Evolutionary conservation across 2,329 filamentous ascomycete genomes (phyloP).

Genomic region (Fusarium concolor): DNA sequence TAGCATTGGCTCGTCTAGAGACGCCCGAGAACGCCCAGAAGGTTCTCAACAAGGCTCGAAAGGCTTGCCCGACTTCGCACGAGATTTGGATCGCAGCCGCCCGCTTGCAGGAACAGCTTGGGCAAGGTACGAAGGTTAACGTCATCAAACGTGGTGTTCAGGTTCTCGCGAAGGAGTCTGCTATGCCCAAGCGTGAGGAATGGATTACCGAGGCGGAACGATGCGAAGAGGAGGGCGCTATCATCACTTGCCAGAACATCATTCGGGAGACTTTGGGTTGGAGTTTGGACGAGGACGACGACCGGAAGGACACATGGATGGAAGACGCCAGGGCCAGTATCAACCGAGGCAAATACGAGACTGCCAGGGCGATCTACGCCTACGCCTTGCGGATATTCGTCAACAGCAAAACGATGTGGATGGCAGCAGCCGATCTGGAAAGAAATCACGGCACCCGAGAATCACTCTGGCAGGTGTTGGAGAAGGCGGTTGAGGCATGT

Average conservation of each 20-base stretch:
- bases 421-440: constrained; percentile 90
- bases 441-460: constrained; percentile 88
- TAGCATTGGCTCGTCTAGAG: constrained; percentile 90
- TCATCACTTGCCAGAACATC: constrained; percentile 88
- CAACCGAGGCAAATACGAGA: constrained; percentile 84
- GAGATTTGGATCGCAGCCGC: constrained; percentile 98
- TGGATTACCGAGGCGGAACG: constrained; percentile 96
- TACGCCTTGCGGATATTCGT: constrained; percentile 91
- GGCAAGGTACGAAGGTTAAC: constrained; percentile 81
- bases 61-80: constrained; percentile 90
- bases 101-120: constrained; percentile 87
- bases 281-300: constrained; percentile 94
- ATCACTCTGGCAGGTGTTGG: constrained; percentile 83
- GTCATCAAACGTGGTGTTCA: constrained; percentile 96
- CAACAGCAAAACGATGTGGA: constrained; percentile 88
- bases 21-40: constrained; percentile 92
- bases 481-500: constrained; percentile 94
- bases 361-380: constrained; percentile 91
- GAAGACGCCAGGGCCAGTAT: constrained; percentile 90
- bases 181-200: constrained; percentile 97
- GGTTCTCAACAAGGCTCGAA: constrained; percentile 93
- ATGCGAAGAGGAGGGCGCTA: constrained; percentile 91
- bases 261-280: constrained; percentile 93
- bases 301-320: constrained; percentile 95
- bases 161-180: constrained; percentile 87